A percentile compares a stretch with the other conserved stretches of the same genome.
These are phyloP conservation scores for Heliocybe sulcata DNA, from an alignment of 1,284 basidiomycete species.

Conservation along the genomic window DNA sequence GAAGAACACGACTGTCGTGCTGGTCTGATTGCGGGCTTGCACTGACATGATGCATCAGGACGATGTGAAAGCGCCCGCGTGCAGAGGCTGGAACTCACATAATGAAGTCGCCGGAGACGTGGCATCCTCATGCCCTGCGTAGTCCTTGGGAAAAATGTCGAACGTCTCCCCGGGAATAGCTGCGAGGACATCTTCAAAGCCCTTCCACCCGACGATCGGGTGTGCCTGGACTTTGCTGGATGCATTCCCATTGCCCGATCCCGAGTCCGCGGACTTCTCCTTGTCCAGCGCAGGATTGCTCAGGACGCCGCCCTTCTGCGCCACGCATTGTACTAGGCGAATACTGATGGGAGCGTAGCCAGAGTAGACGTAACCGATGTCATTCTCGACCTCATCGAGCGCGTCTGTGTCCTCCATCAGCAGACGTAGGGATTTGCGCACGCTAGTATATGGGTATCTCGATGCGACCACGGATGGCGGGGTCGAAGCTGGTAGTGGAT, in stretches of 20 bases:
- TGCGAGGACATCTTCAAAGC: slow-evolving; percentile 86
- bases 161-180: slow-evolving; percentile 82
- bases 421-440: slow-evolving; percentile 85
- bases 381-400: slow-evolving; percentile 77
- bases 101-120: slow-evolving; percentile 27
- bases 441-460: slow-evolving; percentile 63
- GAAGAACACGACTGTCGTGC: slow-evolving; percentile 93
- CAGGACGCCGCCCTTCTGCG: slow-evolving; percentile 84
- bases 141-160: slow-evolving; percentile 63
- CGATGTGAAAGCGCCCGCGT: neutral
- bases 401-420: slow-evolving; percentile 86
- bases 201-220: slow-evolving; percentile 93
- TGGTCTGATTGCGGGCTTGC: slow-evolving; percentile 36
- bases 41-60: neutral
- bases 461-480: slow-evolving; percentile 31
- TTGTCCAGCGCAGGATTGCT: slow-evolving; percentile 59
- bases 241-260: slow-evolving; percentile 24
- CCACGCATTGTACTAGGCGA: slow-evolving; percentile 87
- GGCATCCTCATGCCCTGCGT: slow-evolving; percentile 24
- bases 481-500: slow-evolving; percentile 47
- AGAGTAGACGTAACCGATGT: slow-evolving; percentile 94
- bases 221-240: slow-evolving; percentile 64
- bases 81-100: slow-evolving; percentile 29
- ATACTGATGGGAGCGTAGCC: slow-evolving; percentile 94
- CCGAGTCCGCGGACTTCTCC: slow-evolving; percentile 35